Percentiles rank a stretch among this genome's conserved stretches.
Conservation (phyloP, 352 stramenopile species). For the Globisporangium takayamanum region DNA sequence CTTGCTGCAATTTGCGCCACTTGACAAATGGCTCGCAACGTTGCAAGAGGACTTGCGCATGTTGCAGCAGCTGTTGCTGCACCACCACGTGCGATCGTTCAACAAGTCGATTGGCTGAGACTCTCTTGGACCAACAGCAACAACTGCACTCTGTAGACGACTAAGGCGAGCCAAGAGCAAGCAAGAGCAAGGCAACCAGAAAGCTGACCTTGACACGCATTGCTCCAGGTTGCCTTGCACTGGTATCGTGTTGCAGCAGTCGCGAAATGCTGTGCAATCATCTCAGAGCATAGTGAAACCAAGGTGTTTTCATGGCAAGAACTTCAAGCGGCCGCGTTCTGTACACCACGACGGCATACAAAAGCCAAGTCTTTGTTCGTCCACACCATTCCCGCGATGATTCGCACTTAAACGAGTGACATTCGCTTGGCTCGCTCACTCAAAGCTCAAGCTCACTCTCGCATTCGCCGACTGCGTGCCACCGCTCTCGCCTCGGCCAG, state of each 20-base stretch:
- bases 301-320: background rate
- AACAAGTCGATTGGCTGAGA: too few relatives aligned
- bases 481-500: background rate
- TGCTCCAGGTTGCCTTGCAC: too few relatives aligned
- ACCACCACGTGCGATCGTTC: too few relatives aligned
- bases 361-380: constrained; percentile 5
- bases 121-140: too few relatives aligned
- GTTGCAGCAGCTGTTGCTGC: too few relatives aligned
- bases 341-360: background rate
- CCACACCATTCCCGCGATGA: constrained; percentile 3
- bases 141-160: too few relatives aligned
- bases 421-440: background rate
- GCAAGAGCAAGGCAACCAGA: background rate
- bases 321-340: background rate
- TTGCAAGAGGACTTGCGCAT: too few relatives aligned
- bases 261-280: constrained; percentile 1
- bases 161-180: too few relatives aligned
- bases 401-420: too few relatives aligned
- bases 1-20: too few relatives aligned
- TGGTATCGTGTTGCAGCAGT: too few relatives aligned
- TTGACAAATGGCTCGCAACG: background rate
- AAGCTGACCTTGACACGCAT: background rate
- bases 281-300: background rate
- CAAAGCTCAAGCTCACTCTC: background rate
- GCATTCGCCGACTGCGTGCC: background rate